Evolutionary conservation across 495 filamentous ascomycete genomes (phyloP).

Genomic region (Podospora australis): DNA sequence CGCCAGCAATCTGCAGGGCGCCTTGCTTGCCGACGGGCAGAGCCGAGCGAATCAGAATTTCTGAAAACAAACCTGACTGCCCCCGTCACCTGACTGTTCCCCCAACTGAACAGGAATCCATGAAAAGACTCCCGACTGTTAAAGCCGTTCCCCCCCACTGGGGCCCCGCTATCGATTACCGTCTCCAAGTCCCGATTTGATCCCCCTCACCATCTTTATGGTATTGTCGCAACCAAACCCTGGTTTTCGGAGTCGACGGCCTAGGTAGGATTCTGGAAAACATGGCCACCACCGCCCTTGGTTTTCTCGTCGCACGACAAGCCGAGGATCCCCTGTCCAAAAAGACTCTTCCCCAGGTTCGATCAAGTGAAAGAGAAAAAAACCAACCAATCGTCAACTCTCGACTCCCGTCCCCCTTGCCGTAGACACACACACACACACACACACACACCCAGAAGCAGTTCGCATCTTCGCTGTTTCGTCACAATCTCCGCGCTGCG

Average conservation of each 20-base stretch:
- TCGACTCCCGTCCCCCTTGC: not conserved
- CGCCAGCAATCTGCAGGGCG: too few species aligned
- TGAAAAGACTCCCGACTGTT: constrained; percentile 9
- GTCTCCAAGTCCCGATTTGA: constrained; percentile 30
- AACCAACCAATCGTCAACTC: too few species aligned
- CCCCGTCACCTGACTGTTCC: not conserved
- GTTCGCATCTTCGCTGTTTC: constrained; percentile 6
- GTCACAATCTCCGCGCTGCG: not conserved
- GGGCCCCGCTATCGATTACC: constrained; percentile 40
- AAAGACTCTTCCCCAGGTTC: not conserved
- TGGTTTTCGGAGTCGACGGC: constrained; percentile 6
- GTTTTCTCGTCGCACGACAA: not conserved
- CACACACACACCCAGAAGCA: not conserved
- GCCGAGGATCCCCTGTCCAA: not conserved
- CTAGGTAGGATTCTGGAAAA: constrained; percentile 5
- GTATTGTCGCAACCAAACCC: constrained; percentile 12
- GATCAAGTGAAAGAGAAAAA: too few species aligned
- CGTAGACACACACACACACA: not conserved
- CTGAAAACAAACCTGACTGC: not conserved
- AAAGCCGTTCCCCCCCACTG: constrained; percentile 21
- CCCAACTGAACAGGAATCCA: not conserved
- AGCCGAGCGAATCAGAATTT: too few species aligned
- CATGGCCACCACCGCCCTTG: not conserved
- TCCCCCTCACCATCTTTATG: constrained; percentile 16
- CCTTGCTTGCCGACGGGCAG: too few species aligned